Conservation (phyloP, 306 rosid species). For the Macrotyloma uniflorum region DNA sequence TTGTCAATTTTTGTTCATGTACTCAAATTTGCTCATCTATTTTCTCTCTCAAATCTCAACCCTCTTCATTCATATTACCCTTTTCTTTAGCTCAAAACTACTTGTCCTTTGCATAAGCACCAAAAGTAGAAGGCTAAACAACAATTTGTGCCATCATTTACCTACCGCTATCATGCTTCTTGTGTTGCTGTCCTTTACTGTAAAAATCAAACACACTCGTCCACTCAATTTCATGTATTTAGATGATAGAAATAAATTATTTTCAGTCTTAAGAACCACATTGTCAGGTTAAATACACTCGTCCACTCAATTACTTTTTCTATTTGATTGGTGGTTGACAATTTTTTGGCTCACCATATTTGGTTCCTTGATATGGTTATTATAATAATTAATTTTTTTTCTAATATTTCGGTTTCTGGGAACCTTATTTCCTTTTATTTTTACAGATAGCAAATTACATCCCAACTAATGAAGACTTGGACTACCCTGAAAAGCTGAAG, state of each 20-base stretch:
- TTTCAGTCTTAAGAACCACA: constrained; percentile 5
- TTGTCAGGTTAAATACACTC: background rate
- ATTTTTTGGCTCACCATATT: constrained; percentile 30
- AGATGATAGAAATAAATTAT: constrained; percentile 12
- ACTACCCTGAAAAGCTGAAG: constrained; percentile 97
- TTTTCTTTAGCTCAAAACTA: background rate
- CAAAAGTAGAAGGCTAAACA: background rate
- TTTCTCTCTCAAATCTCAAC: background rate
- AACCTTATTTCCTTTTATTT: constrained; percentile 11
- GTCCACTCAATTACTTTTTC: too few species aligned
- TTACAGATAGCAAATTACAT: constrained; percentile 87
- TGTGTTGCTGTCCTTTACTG: background rate
- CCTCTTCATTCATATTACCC: background rate
- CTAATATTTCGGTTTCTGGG: constrained; percentile 30
- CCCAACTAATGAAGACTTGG: constrained; percentile 84
- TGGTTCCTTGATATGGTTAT: constrained; percentile 19
- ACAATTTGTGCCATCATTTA: background rate
- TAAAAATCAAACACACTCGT: background rate
- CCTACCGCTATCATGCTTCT: background rate
- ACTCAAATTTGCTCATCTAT: background rate
- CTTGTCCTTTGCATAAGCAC: too few species aligned
- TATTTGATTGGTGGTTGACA: constrained; percentile 19
- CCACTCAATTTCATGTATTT: constrained; percentile 9
- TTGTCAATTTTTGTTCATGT: constrained; percentile 9
- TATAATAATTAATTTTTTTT: background rate